These are phyloP conservation scores for Castanospermum australe DNA, from an alignment of 306 rosid genomes.

Conservation along the genomic window DNA sequence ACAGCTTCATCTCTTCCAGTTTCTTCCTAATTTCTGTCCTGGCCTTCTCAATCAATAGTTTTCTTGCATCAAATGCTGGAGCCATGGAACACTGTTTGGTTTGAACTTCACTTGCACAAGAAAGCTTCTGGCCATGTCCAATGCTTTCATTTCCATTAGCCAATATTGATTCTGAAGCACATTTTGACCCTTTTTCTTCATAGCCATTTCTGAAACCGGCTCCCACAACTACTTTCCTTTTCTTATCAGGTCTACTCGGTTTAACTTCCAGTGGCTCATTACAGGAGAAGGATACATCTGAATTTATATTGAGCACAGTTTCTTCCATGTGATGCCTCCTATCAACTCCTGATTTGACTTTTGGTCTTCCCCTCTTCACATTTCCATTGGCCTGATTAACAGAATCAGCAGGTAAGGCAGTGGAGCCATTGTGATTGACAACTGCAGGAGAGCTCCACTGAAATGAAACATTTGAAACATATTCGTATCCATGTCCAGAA, in stretches of 20 bases:
- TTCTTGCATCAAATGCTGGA: slow-evolving; percentile 81
- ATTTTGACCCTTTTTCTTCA: slow-evolving; percentile 49
- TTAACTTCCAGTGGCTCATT: slow-evolving; percentile 48
- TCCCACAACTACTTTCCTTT: slow-evolving; percentile 60
- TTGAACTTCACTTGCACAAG: slow-evolving; percentile 49
- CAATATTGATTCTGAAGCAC: slow-evolving; percentile 53
- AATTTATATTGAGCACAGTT: slow-evolving; percentile 42
- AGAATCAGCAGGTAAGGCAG: slow-evolving; percentile 48
- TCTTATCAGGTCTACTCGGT: slow-evolving; percentile 60
- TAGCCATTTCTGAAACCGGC: slow-evolving; percentile 52
- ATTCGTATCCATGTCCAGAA: slow-evolving; percentile 70
- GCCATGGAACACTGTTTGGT: slow-evolving; percentile 57
- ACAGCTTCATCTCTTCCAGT: slow-evolving; percentile 72
- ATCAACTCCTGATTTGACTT: slow-evolving; percentile 58
- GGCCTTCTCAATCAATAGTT: slow-evolving; percentile 82
- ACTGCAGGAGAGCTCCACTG: slow-evolving; percentile 75
- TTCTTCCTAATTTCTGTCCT: slow-evolving; percentile 76
- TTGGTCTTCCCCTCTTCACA: slow-evolving; percentile 58
- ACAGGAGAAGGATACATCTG: slow-evolving; percentile 40
- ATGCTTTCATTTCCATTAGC: slow-evolving; percentile 59
- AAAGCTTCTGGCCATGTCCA: slow-evolving; percentile 50
- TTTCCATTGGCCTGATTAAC: slow-evolving; percentile 61
- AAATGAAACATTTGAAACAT: slow-evolving; percentile 74
- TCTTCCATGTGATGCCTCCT: slow-evolving; percentile 49
- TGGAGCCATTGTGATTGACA: slow-evolving; percentile 57